Base-by-base conservation (phyloP, 352 stramenopile genomes). In the Elongisporangium undulatum region DNA sequence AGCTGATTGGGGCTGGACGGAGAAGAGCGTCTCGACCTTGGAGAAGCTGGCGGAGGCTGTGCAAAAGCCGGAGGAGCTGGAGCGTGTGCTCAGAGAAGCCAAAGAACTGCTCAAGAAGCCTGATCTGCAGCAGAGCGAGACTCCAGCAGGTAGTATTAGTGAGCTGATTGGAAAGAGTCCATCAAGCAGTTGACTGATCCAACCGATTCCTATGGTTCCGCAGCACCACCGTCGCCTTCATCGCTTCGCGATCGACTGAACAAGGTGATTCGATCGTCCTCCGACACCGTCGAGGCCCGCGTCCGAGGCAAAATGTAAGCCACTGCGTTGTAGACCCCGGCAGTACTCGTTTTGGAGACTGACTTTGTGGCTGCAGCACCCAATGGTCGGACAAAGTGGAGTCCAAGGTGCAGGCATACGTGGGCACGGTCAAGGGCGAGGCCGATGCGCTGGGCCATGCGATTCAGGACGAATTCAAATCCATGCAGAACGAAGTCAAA, bases 241-340 rank as follows among this genome's bases (percentile, higher is more conserved):
- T 56, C 12, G 16, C 12, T 87, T 24, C 78, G 69, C 8, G 67
- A 71, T 29, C 74, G 71, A 41, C 72, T 90, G 34, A 77, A 87
- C 55, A 66, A 49, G 8, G 71, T 85, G 13, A 79, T 89, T 4
- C 59, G 83, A 49, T 64, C 75, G 49, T 81, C 72, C 2, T 72
- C 72, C 38, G 54, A 66, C 16, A 77, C 70, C 9, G 51, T 88
- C 12, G 82, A 84, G 49, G n/a, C 41, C 20, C 69, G 67, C 19
- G 72, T 87, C 19, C 81, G 70, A 55, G 67, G 78, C 39, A 77
- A 82, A 77, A 80, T 88, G 78, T 86, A 73, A 58, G 79, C 29
- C 29, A 41, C n/a, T n/a, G n/a, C n/a, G n/a, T n/a, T n/a, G n/a
- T n/a, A n/a, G n/a, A n/a, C n/a, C n/a, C n/a, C n/a, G n/a, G n/a